Base-by-base conservation (phyloP, 768 basidiomycete genomes). In the Russula compacta region DNA sequence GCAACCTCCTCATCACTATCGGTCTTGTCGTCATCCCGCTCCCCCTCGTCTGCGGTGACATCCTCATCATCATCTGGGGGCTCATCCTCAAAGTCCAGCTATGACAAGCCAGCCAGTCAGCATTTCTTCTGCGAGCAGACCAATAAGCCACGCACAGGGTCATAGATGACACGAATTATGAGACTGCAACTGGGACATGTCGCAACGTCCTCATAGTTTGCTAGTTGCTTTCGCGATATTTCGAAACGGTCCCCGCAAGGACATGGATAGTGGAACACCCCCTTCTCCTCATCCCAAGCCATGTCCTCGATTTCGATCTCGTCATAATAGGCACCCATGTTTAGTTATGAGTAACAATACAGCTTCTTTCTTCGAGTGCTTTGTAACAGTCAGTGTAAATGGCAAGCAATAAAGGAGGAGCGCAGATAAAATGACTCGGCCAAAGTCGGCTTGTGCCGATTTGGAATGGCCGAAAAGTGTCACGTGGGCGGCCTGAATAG, bases 201-300 rank as follows among this genome's bases (percentile, higher is more conserved):
- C 24, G 95, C 95, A 49, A 95, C 84, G 71, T 98, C 97, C 68
- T 98, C 97, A 58, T 83, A 97, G 66, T 93, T 78, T 48, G 84
- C 81, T 8, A 98, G 83, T 73, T 98, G 93, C 64, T 77, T 76
- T 67, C 87, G 83, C 35, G 88, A 84, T 66, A 98, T 98, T 73
- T 98, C 95, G 75, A 98, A 99, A 44, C 95, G 85, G 75, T 99
- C 95, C 9, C 95, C 95, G 69, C 95, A 98, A 1, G 95, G 95
- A 70, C 94, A 99, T 0, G 95, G 95, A 72, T 95, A 97, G 77
- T 98, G 95, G 69, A 86, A 98, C 5, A 98, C 88, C 44, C 79
- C 71, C 70, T 87, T 89, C 58, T 79, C 83, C 24, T 79, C 78
- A 71, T 95, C 93, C 91, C 92, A 97, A 15, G 76, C 81, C 86